Percentiles rank a stretch among this genome's conserved stretches.
Conservation (phyloP, 2,329 filamentous ascomycete genomes). For the Paecilomyces fulvus region DNA sequence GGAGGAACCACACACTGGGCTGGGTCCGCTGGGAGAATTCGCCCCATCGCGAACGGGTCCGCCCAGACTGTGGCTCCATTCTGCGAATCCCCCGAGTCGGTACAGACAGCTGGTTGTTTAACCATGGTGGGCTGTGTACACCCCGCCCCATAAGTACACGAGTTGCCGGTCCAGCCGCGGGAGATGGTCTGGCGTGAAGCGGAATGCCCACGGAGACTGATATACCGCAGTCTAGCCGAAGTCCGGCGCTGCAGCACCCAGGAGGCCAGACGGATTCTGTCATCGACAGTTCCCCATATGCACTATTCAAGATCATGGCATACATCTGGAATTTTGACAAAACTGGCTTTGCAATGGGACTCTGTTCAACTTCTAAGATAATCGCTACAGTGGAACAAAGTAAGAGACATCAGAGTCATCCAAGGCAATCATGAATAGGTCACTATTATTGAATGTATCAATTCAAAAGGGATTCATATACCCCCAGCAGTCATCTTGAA, state of each 20-base stretch:
- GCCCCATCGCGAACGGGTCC: constrained; percentile 26
- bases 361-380: no score
- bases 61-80: constrained; percentile 25
- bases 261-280: constrained; percentile 20
- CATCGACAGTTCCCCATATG: constrained; percentile 18
- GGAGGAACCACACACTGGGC: constrained; percentile 76
- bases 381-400: no score
- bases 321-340: no score
- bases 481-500: no score
- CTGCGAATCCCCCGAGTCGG: constrained; percentile 11
- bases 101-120: constrained; percentile 20
- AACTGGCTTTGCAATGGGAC: no score
- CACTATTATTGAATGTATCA: no score
- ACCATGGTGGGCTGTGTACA: constrained; percentile 49
- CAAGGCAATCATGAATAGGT: no score
- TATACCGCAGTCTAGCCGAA: constrained; percentile 28
- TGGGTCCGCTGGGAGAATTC: constrained; percentile 35
- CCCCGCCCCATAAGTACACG: constrained; percentile 66
- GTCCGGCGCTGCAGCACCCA: constrained; percentile 20
- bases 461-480: no score
- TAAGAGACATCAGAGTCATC: no score
- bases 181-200: constrained; percentile 37
- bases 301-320: no score
- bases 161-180: constrained; percentile 68
- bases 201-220: constrained; percentile 29